Conservation (phyloP, 805 yeast species). For the Zygotorulaspora chibaensis region DNA sequence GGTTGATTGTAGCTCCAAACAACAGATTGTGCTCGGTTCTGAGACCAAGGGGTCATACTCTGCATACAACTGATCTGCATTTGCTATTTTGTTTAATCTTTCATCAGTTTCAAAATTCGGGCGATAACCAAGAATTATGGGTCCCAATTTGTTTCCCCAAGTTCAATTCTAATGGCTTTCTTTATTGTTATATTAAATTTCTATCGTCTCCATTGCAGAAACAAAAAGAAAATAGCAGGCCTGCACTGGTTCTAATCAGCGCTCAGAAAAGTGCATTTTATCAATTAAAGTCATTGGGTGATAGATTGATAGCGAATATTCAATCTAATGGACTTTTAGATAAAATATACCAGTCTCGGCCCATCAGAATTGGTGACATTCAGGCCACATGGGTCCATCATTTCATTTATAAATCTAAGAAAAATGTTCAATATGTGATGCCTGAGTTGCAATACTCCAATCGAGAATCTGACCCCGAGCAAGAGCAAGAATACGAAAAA, state of each 20-base stretch:
- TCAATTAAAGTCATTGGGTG: slow-evolving; percentile 61
- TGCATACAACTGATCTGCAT: slow-evolving; percentile 79
- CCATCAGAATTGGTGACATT: slow-evolving; percentile 46
- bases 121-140: slow-evolving; percentile 74
- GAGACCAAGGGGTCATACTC: slow-evolving; percentile 71
- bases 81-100: slow-evolving; percentile 67
- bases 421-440: slow-evolving; percentile 47
- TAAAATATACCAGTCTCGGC: slow-evolving; percentile 33
- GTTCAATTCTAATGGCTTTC: slow-evolving; percentile 82
- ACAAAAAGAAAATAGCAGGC: slow-evolving; percentile 14
- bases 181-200: slow-evolving; percentile 73
- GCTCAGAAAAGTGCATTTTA: slow-evolving; percentile 73
- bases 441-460: slow-evolving; percentile 27
- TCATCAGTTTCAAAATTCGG: slow-evolving; percentile 35
- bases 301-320: slow-evolving; percentile 45
- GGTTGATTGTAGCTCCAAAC: slow-evolving; percentile 60
- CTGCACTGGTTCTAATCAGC: slow-evolving; percentile 44
- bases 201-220: slow-evolving; percentile 21
- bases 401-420: slow-evolving; percentile 72
- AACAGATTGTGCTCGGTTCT: slow-evolving; percentile 64
- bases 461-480: slow-evolving; percentile 11
- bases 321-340: slow-evolving; percentile 36
- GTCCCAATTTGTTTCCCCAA: slow-evolving; percentile 88
- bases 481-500: slow-evolving; percentile 16
- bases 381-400: slow-evolving; percentile 63